Percentiles rank a stretch among this genome's conserved stretches.
phyloP scores from a whole-genome alignment of 768 basidiomycete genomes.

The Hypholoma sublateritium region DNA sequence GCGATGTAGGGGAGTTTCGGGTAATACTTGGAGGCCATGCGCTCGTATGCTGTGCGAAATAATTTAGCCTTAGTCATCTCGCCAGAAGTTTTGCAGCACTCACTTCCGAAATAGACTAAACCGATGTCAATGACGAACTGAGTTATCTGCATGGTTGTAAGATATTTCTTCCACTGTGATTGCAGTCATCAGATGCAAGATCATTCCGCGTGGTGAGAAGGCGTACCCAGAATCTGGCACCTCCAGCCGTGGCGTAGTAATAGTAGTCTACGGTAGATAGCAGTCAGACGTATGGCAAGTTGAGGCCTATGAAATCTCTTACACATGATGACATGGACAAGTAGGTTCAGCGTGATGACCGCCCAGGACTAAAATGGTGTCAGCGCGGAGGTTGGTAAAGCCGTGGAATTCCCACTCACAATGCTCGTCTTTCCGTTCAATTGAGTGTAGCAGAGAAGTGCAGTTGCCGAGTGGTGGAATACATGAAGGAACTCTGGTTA shows the following conservation, averaged over 20 bases:
- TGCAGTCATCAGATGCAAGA: background rate
- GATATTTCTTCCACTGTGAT: constrained; percentile 94
- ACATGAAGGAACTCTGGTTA: constrained; percentile 90
- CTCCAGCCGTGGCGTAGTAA: constrained; percentile 97
- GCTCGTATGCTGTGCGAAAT: constrained; percentile 63
- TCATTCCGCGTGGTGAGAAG: background rate
- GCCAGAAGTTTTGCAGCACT: constrained; percentile 32
- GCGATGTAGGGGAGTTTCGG: constrained; percentile 65
- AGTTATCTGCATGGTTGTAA: constrained; percentile 94
- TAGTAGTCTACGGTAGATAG: constrained; percentile 76
- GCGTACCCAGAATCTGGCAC: constrained; percentile 90
- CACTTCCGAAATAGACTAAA: constrained; percentile 93
- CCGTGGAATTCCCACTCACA: constrained; percentile 44
- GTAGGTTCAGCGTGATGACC: constrained; percentile 86
- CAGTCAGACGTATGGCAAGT: background rate
- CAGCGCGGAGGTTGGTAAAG: constrained; percentile 1
- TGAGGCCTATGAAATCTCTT: constrained; percentile 31
- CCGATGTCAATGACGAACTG: constrained; percentile 94
- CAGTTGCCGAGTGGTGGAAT: constrained; percentile 98
- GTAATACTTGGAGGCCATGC: constrained; percentile 70
- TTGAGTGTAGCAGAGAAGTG: constrained; percentile 91
- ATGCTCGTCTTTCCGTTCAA: constrained; percentile 93
- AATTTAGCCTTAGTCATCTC: constrained; percentile 2
- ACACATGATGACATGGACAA: constrained; percentile 99
- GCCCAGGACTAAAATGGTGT: constrained; percentile 79